Evolutionary conservation across 331 rosid species (phyloP).

Genomic region (Acacia concinna): DNA sequence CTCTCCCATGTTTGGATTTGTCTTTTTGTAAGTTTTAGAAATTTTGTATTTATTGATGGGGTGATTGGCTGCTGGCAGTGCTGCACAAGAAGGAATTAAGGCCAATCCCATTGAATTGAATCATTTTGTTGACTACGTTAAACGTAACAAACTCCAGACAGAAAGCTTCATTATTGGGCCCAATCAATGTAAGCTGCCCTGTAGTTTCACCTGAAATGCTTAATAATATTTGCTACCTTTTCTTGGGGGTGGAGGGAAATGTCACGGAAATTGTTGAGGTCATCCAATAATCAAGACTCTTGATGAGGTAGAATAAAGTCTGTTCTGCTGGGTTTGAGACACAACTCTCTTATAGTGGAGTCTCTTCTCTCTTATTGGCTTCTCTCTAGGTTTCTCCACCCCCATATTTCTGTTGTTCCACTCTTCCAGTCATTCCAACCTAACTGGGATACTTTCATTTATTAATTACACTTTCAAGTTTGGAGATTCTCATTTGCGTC

Average conservation of each 20-base stretch:
- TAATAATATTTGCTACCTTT: constrained; percentile 15
- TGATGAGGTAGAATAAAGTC: background rate
- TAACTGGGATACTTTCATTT: background rate
- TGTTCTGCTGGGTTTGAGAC: background rate
- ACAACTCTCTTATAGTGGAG: background rate
- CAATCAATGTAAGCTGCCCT: constrained; percentile 50
- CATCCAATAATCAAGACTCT: background rate
- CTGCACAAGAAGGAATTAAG: constrained; percentile 62
- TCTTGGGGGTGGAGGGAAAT: background rate
- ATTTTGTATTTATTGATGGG: constrained; percentile 30
- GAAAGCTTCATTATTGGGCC: constrained; percentile 59
- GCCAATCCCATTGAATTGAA: constrained; percentile 48
- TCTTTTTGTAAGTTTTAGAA: constrained; percentile 28
- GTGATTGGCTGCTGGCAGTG: constrained; percentile 46
- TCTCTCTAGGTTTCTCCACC: background rate
- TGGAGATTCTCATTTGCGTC: background rate
- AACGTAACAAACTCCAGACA: constrained; percentile 51
- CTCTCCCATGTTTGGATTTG: background rate
- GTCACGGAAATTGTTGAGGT: background rate
- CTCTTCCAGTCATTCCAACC: background rate
- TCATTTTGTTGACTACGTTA: constrained; percentile 52
- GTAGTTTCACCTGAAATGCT: constrained; percentile 15
- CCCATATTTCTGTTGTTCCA: background rate
- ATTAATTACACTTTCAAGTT: background rate
- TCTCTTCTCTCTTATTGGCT: background rate